Evolutionary conservation across 192 early-diverging fungal species (phyloP).

Genomic region (Podila horticola): DNA sequence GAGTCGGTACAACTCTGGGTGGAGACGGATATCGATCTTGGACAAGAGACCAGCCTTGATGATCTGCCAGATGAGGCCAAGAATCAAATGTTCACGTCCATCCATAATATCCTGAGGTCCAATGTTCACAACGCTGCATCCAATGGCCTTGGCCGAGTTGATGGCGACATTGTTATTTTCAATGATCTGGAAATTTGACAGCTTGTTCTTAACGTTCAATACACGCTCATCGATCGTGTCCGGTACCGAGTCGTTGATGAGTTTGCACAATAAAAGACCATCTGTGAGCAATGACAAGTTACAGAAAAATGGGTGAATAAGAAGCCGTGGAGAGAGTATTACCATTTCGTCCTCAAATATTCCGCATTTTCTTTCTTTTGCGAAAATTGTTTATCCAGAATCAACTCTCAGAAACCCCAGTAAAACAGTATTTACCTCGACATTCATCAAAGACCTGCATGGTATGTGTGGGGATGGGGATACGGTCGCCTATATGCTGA

Average conservation of each 20-base stretch:
- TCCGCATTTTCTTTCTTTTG: too few species aligned
- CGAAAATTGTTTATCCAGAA: too few species aligned
- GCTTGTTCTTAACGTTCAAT: slow-evolving; percentile 85
- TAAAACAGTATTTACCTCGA: slow-evolving; percentile 63
- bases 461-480: slow-evolving; percentile 92
- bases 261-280: slow-evolving; percentile 94
- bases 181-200: slow-evolving; percentile 95
- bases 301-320: slow-evolving; percentile 1
- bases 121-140: slow-evolving; percentile 98
- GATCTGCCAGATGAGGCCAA: slow-evolving; percentile 99
- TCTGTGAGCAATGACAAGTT: slow-evolving; percentile 53
- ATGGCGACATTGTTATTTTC: slow-evolving; percentile 99
- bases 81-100: slow-evolving; percentile 94
- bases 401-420: too few species aligned
- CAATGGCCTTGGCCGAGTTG: slow-evolving; percentile 99
- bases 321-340: neutral
- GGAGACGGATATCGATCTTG: slow-evolving; percentile 98
- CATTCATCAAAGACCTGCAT: slow-evolving; percentile 99
- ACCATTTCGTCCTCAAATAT: neutral
- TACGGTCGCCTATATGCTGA: slow-evolving; percentile 80
- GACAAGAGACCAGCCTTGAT: slow-evolving; percentile 97
- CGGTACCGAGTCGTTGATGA: slow-evolving; percentile 97
- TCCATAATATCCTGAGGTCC: slow-evolving; percentile 97
- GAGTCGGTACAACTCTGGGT: slow-evolving; percentile 97
- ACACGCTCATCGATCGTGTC: slow-evolving; percentile 99